These are phyloP conservation scores for Ophidiomyces ophidiicola DNA, from an alignment of 2,329 filamentous ascomycete species.

Conservation along the genomic window DNA sequence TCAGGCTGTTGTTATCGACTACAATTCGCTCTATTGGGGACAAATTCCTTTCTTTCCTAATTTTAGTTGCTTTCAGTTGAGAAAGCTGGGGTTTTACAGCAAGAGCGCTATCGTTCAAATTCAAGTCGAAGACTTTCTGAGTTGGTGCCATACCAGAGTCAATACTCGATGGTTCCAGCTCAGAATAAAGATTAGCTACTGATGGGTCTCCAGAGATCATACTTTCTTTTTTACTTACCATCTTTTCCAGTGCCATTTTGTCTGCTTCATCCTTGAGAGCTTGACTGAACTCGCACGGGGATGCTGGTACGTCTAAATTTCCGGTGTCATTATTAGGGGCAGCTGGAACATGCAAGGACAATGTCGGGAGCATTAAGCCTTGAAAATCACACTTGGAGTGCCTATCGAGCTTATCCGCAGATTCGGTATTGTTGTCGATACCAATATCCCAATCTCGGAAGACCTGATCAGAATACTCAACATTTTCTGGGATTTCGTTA, in stretches of 20 bases:
- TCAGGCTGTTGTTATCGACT: too few species aligned
- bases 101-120: constrained; percentile 9
- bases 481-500: constrained; percentile 22
- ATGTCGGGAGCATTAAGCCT: background rate
- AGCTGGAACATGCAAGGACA: background rate
- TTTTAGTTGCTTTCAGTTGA: constrained; percentile 14
- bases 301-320: background rate
- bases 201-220: background rate
- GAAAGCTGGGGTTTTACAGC: constrained; percentile 15
- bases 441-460: constrained; percentile 22
- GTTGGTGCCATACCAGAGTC: constrained; percentile 23
- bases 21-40: background rate
- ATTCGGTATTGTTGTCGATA: constrained; percentile 11
- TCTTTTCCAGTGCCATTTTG: constrained; percentile 22
- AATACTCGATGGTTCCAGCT: constrained; percentile 17
- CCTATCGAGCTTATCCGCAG: constrained; percentile 1
- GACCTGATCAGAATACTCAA: constrained; percentile 22
- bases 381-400: constrained; percentile 1
- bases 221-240: constrained; percentile 20
- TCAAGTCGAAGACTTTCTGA: constrained; percentile 14
- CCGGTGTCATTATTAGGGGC: background rate
- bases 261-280: constrained; percentile 19
- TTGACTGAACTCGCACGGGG: constrained; percentile 19
- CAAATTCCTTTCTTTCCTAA: constrained; percentile 13
- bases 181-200: constrained; percentile 14